Evolutionary conservation across 176 grass and related monocot species (phyloP).

Genomic region (Carex parvula): DNA sequence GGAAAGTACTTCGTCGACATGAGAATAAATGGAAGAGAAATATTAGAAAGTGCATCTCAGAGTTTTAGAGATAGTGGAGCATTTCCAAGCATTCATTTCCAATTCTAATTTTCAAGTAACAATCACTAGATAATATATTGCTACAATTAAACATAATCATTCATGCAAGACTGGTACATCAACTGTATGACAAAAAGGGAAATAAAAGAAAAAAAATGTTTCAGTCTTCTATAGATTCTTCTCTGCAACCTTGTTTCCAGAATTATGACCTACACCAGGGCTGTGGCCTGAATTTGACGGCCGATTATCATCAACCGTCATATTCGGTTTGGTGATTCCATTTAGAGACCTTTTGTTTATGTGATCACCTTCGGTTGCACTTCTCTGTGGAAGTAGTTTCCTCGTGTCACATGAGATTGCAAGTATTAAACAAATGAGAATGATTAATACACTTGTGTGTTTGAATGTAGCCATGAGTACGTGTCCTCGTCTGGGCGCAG

Average conservation of each 20-base stretch:
- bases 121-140: neutral
- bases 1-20: neutral
- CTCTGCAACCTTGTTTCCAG: neutral
- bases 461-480: constrained; percentile 21
- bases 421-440: constrained; percentile 25
- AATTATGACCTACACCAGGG: constrained; percentile 53
- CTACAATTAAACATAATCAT: neutral
- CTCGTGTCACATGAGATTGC: constrained; percentile 21
- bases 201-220: neutral
- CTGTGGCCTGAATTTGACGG: constrained; percentile 52
- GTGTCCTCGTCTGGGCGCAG: neutral
- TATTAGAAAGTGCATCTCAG: neutral
- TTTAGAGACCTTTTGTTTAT: neutral
- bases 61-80: neutral
- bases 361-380: neutral
- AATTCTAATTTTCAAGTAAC: neutral
- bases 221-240: constrained; percentile 6
- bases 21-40: neutral
- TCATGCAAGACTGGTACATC: neutral
- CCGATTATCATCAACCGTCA: constrained; percentile 40
- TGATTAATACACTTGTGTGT: neutral
- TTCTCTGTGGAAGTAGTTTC: constrained; percentile 3
- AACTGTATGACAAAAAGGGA: neutral
- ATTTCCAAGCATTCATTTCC: neutral
- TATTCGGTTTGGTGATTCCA: neutral